Evolutionary conservation across 2,329 filamentous ascomycete species (phyloP), one percentile per base, ranked within the genome.

Genomic region (Didymella pomorum): DNA sequence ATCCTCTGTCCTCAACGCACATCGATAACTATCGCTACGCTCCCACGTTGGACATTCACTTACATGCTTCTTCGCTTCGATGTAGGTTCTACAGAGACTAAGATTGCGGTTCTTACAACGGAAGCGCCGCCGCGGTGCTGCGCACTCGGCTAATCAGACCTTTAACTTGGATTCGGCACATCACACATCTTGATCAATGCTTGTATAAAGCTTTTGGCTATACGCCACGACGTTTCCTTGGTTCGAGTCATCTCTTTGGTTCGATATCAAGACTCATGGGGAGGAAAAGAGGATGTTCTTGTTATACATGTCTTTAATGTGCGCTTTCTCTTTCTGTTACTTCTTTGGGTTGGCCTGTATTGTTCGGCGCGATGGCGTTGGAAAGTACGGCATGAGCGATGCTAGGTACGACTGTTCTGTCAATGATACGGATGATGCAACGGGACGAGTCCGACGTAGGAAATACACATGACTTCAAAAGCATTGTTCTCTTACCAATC

Each of bases 1-100:
- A 16, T 57, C n/a, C 54, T 64, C 61, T 56, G 60, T 63, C 62
- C 66, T 62, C 61, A 62, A 51, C n/a, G 28, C 61, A 56, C 55
- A 66, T 67, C 64, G 68, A 70, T 73, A 68, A 60, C 66, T 47
- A 54, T 57, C 44, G 53, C 51, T 55, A 52, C 56, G 50, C 31
- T 60, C 31, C 55, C 41, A 25, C 56, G 50, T 66, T 67, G 58
- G 47, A 63, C 49, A 65, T 65, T 68, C 58, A 67, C 64, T 70
- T 72, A 70, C 66, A 63, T 66, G 61, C 49, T 56, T 63, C 65
- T 68, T 64, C 56, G 65, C 65, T 72, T 66, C 52, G 55, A 66
- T 65, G 56, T 60, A 68, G 63, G 58, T 68, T 56, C 59, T 65
- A 57, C 61, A 65, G n/a, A 62, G 62, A 61, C 65, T 73, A 50